These are phyloP conservation scores for Cyclotella baltica DNA, from an alignment of 108 stramenopile species.

Conservation along the genomic window DNA sequence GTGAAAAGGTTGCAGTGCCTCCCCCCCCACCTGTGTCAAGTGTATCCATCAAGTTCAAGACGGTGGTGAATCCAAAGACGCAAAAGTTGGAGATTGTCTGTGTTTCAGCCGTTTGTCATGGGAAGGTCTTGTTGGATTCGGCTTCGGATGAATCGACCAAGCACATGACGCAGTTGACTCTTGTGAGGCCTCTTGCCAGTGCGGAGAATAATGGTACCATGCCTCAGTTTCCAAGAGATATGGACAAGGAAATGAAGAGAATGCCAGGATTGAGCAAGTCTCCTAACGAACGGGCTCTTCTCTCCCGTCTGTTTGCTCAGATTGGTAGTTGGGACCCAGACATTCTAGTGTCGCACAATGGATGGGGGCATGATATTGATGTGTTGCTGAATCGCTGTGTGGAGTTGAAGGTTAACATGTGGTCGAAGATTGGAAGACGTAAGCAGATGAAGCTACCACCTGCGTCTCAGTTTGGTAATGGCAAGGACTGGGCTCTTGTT, in stretches of 20 bases:
- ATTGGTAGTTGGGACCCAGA: slow-evolving; percentile 97
- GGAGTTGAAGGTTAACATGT: slow-evolving; percentile 87
- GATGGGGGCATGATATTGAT: slow-evolving; percentile 97
- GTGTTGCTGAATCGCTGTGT: slow-evolving; percentile 92
- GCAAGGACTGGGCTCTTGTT: slow-evolving; percentile 83
- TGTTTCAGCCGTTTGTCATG: slow-evolving; percentile 92
- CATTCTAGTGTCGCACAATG: slow-evolving; percentile 96
- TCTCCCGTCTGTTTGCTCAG: slow-evolving; percentile 81
- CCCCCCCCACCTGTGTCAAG: slow-evolving; percentile 86
- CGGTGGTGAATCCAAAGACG: slow-evolving; percentile 94
- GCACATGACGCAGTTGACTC: slow-evolving; percentile 77
- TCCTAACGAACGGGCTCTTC: slow-evolving; percentile 94
- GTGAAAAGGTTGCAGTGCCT: slow-evolving; percentile 44
- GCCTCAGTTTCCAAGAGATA: slow-evolving; percentile 80
- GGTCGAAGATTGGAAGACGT: slow-evolving; percentile 97
- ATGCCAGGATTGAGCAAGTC: slow-evolving; percentile 83
- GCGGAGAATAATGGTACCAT: slow-evolving; percentile 45
- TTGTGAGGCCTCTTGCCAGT: slow-evolving; percentile 77
- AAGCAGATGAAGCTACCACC: slow-evolving; percentile 77
- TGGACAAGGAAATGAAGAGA: slow-evolving; percentile 68
- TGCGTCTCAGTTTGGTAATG: slow-evolving; percentile 61
- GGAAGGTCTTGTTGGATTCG: slow-evolving; percentile 81
- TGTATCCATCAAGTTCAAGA: slow-evolving; percentile 95
- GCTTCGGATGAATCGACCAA: slow-evolving; percentile 65
- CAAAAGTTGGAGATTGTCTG: slow-evolving; percentile 96